These are phyloP conservation scores for Naegleria fowleri DNA, from an alignment of 208 protist species.

Conservation along the genomic window DNA sequence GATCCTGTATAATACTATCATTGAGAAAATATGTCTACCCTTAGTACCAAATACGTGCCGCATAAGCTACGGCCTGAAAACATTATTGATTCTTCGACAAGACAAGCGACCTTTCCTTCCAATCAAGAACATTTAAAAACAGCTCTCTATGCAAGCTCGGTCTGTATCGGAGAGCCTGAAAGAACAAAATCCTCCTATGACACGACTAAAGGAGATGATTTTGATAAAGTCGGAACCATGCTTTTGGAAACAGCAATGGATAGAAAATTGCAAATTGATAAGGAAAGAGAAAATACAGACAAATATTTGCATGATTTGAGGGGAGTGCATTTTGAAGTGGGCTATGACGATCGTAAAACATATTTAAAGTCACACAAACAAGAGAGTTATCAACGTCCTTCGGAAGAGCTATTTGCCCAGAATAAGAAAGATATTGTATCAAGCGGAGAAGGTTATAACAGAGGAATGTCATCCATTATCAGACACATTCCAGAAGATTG, in stretches of 20 bases:
- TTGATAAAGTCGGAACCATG: neutral
- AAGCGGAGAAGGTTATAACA: neutral
- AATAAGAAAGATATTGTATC: neutral
- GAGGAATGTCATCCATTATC: neutral
- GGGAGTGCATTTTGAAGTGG: neutral
- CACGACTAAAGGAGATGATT: neutral
- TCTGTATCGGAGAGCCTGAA: neutral
- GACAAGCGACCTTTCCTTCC: neutral
- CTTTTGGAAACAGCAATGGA: neutral
- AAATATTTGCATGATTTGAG: neutral
- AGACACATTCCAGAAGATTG: neutral
- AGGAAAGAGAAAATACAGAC: neutral
- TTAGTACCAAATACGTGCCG: neutral
- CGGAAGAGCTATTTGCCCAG: neutral
- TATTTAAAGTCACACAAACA: neutral
- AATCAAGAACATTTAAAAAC: neutral
- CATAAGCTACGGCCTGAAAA: neutral
- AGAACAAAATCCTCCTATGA: neutral
- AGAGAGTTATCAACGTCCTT: neutral
- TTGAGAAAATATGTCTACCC: neutral
- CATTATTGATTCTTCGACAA: neutral
- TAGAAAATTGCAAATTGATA: neutral
- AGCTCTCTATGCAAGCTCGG: neutral
- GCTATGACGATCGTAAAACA: neutral
- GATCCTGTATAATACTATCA: too few relatives aligned